phyloP scores from a whole-genome alignment of 179 eudicot genomes.

The Vitellaria paradoxa region DNA sequence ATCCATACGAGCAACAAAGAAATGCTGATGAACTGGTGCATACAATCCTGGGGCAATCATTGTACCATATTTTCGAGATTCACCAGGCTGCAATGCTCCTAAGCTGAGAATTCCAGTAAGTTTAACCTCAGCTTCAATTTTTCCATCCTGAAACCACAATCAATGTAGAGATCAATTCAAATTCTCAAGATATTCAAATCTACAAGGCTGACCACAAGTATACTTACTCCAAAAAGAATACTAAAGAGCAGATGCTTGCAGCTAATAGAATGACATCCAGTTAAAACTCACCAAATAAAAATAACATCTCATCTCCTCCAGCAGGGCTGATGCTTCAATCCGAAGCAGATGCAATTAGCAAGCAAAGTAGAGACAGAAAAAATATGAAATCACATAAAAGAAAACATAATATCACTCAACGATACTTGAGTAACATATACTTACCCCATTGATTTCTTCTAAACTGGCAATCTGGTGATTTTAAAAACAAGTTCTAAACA shows the following conservation, averaged over 20 bases:
- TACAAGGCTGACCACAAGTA: not conserved
- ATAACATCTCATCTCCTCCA: not conserved
- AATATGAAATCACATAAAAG: not conserved
- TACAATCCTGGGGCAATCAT: slow-evolving; percentile 95
- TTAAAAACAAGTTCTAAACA: not conserved
- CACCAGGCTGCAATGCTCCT: slow-evolving; percentile 92
- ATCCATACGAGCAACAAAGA: slow-evolving; percentile 98
- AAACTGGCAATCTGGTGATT: not conserved
- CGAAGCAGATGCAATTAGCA: not conserved
- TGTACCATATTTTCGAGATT: slow-evolving; percentile 90
- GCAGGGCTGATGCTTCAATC: not conserved
- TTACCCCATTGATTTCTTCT: not conserved
- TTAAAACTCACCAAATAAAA: not conserved
- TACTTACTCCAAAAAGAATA: not conserved
- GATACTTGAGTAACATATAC: not conserved
- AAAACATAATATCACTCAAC: not conserved
- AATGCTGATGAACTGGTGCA: slow-evolving; percentile 99
- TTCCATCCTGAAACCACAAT: slow-evolving; percentile 71
- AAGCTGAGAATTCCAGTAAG: slow-evolving; percentile 96
- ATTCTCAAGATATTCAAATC: slow-evolving; percentile 1
- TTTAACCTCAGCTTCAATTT: slow-evolving; percentile 96
- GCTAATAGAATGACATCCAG: not conserved
- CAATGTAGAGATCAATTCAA: not conserved
- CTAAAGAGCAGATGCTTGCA: not conserved
- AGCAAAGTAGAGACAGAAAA: not conserved